A percentile compares a stretch with the other conserved stretches of the same genome.
Conservation (phyloP, 352 stramenopile genomes). For the Globisporangium acanthophoron region DNA sequence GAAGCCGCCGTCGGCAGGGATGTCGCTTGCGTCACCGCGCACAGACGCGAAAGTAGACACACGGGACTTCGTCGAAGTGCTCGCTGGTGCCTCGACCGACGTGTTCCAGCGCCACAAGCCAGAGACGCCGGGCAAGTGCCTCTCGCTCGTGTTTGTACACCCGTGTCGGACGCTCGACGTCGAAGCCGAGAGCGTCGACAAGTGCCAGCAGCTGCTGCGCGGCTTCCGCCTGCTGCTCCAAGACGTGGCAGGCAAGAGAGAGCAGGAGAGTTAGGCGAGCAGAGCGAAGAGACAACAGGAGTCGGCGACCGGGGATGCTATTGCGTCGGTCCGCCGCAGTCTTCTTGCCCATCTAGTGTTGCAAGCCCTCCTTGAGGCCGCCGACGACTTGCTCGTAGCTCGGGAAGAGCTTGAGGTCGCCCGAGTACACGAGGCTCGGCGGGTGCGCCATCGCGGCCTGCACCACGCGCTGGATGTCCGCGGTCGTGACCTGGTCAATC, state of each 20-base stretch:
- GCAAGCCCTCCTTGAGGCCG: conserved; percentile 66
- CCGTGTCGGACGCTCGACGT: conserved; percentile 68
- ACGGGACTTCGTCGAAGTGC: conserved; percentile 41
- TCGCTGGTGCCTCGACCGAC: conserved; percentile 41
- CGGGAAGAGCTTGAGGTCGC: conserved; percentile 71
- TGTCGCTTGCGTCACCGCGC: conserved; percentile 29
- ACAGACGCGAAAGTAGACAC: conserved; percentile 45
- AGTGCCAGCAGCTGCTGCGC: conserved; percentile 37
- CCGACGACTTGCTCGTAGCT: conserved; percentile 79
- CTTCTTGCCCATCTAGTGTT: conserved; percentile 5
- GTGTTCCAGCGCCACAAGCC: conserved; percentile 33
- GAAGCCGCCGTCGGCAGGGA: conserved; percentile 22
- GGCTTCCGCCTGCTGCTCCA: conserved; percentile 55
- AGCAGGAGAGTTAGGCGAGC: conserved; percentile 6
- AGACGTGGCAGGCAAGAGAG: conserved; percentile 31
- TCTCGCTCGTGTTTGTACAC: conserved; percentile 69
- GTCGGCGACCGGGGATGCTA: neutral
- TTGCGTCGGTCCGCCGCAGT: neutral
- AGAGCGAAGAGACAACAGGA: neutral
- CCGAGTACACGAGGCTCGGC: conserved; percentile 82
- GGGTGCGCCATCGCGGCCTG: conserved; percentile 66
- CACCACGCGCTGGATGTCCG: conserved; percentile 81
- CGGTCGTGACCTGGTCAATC: conserved; percentile 85
- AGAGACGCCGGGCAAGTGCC: conserved; percentile 29
- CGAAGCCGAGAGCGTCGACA: conserved; percentile 44